Percentiles rank a stretch among this genome's conserved stretches.
Evolutionary conservation across 345 rosid genomes (phyloP).

Genomic region (Aquilaria sinensis): DNA sequence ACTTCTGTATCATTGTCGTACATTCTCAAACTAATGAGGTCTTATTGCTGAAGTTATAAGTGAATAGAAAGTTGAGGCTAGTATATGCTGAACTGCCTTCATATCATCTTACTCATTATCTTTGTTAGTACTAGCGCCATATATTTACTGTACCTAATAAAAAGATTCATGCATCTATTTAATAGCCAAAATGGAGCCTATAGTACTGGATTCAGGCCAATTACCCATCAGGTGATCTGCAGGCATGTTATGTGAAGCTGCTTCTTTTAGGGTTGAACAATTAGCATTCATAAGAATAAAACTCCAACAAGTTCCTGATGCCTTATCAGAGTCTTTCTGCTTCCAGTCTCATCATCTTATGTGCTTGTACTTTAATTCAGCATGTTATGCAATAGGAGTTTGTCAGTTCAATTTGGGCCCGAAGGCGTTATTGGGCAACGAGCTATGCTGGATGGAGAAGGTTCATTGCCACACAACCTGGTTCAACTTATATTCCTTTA

Average conservation of each 20-base stretch:
- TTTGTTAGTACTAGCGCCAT: not conserved
- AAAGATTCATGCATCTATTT: not conserved
- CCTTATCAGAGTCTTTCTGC: too few relatives aligned
- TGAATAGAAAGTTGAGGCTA: too few relatives aligned
- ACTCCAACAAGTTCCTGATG: too few relatives aligned
- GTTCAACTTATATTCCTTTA: conserved; percentile 68
- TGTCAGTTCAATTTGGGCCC: conserved; percentile 54
- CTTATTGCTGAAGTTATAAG: not conserved
- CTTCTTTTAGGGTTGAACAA: conserved; percentile 8
- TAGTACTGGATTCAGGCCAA: conserved; percentile 91
- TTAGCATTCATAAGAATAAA: not conserved
- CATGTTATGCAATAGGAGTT: conserved; percentile 46
- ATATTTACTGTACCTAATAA: conserved; percentile 1
- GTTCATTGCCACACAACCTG: conserved; percentile 70
- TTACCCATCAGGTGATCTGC: conserved; percentile 94
- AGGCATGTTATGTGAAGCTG: conserved; percentile 39
- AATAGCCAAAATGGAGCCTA: conserved; percentile 98
- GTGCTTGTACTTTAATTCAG: not conserved
- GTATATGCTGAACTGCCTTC: too few relatives aligned
- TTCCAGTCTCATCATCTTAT: too few relatives aligned
- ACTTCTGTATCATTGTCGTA: too few relatives aligned
- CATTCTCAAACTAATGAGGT: too few relatives aligned
- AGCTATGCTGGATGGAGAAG: conserved; percentile 96
- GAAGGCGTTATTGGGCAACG: conserved; percentile 90
- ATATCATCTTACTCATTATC: not conserved